Percentiles rank a stretch among this genome's conserved stretches.
These are phyloP conservation scores for Chaetomium cochliodes DNA, from an alignment of 495 filamentous ascomycete genomes.

Conservation along the genomic window DNA sequence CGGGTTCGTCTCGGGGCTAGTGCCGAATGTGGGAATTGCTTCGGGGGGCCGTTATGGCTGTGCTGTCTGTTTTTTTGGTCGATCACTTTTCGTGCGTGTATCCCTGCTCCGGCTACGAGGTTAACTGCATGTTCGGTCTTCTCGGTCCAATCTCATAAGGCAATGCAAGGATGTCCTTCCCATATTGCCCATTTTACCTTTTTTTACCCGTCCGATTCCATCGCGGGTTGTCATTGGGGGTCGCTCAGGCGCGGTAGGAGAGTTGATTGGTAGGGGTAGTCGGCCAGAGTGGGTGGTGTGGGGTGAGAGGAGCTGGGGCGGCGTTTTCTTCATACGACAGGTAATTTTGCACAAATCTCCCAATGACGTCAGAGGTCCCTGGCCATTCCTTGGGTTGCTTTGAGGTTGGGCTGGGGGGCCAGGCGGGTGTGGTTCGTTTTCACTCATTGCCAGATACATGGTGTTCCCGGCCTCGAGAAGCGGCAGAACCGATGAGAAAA, in stretches of 20 bases:
- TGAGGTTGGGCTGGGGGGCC: not conserved
- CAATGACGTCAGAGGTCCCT: slow-evolving; percentile 12
- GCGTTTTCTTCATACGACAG: not conserved
- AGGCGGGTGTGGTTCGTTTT: too few species aligned
- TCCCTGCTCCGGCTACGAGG: too few species aligned
- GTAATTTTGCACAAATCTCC: not conserved
- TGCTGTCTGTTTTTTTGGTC: not conserved
- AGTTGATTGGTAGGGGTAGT: not conserved
- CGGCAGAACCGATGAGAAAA: not conserved
- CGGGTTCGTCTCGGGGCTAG: slow-evolving; percentile 9
- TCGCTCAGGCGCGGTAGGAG: not conserved
- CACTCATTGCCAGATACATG: too few species aligned
- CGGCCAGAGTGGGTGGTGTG: not conserved
- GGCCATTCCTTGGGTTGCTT: too few species aligned
- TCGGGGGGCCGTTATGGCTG: not conserved
- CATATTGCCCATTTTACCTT: not conserved
- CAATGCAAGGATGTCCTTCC: too few species aligned
- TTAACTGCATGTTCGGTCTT: not conserved
- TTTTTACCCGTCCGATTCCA: not conserved
- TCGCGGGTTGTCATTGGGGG: not conserved
- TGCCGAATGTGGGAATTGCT: not conserved
- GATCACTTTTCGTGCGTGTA: not conserved
- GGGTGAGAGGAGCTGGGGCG: not conserved
- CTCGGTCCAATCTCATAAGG: not conserved
- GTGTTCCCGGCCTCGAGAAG: too few species aligned